These are phyloP conservation scores for Pistacia integerrima DNA, from an alignment of 345 rosid genomes.

Conservation along the genomic window DNA sequence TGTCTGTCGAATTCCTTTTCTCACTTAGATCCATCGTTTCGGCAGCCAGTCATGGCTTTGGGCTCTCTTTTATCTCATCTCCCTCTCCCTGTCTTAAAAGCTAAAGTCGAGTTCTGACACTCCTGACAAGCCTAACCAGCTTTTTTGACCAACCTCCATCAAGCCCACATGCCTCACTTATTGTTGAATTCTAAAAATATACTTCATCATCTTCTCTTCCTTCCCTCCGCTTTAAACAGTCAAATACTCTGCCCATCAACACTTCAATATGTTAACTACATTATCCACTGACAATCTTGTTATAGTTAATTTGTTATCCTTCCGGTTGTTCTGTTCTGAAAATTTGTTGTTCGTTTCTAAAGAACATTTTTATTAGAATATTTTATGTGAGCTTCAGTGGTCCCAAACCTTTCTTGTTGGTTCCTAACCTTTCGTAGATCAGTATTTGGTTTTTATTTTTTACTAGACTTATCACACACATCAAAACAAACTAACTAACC, in stretches of 20 bases:
- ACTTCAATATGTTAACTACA: neutral
- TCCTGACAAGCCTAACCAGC: slow-evolving; percentile 21
- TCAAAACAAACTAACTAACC: neutral
- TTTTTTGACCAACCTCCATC: slow-evolving; percentile 25
- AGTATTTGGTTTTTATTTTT: too few species aligned
- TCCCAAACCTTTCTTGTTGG: neutral
- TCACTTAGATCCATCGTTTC: neutral
- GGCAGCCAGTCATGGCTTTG: neutral
- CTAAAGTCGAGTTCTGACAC: slow-evolving; percentile 16
- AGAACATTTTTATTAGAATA: neutral
- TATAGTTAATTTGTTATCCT: neutral
- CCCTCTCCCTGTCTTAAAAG: slow-evolving; percentile 1
- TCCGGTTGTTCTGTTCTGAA: neutral
- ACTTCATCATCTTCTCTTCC: neutral
- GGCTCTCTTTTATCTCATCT: neutral
- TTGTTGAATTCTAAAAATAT: neutral
- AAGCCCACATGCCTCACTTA: slow-evolving; percentile 11
- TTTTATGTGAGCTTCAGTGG: neutral
- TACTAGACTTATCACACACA: neutral
- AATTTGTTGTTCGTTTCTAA: neutral
- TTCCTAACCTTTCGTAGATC: neutral
- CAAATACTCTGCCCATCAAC: slow-evolving; percentile 26
- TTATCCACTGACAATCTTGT: slow-evolving; percentile 7
- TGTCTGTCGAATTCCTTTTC: neutral
- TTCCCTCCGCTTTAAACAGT: slow-evolving; percentile 20